phyloP scores from a whole-genome alignment of 352 stramenopile species.

The Globisporangium spiculum region DNA sequence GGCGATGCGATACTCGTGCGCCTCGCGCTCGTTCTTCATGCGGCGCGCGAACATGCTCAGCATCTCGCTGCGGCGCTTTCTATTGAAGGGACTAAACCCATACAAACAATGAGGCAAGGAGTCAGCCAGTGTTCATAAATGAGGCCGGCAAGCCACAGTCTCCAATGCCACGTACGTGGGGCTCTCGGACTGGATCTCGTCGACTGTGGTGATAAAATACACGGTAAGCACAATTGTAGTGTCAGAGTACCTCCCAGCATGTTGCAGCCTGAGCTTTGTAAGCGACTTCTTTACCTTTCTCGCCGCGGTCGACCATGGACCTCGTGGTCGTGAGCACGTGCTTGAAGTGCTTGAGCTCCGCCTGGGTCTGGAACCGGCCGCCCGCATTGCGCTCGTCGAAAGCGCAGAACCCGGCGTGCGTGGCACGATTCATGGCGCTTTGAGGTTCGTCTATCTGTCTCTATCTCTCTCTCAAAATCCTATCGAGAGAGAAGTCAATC shows the following conservation, averaged over 20 bases:
- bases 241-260: not conserved
- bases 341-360: slow-evolving; percentile 76
- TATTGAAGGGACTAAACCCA: slow-evolving; percentile 12
- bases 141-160: too few relatives aligned
- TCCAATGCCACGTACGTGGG: slow-evolving; percentile 33
- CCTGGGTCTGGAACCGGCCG: slow-evolving; percentile 68
- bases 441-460: not conserved
- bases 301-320: slow-evolving; percentile 47
- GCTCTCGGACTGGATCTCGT: slow-evolving; percentile 39
- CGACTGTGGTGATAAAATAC: slow-evolving; percentile 15
- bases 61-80: slow-evolving; percentile 43
- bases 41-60: slow-evolving; percentile 56
- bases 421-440: slow-evolving; percentile 49
- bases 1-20: slow-evolving; percentile 62
- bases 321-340: slow-evolving; percentile 55
- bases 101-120: not conserved
- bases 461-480: not conserved
- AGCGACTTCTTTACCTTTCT: slow-evolving; percentile 35
- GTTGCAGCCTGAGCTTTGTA: too few relatives aligned
- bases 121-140: not conserved
- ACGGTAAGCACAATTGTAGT: not conserved
- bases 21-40: slow-evolving; percentile 51
- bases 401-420: slow-evolving; percentile 62
- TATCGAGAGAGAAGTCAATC: not conserved
- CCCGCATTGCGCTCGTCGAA: slow-evolving; percentile 81